Evolutionary conservation across 1,139 yeast genomes (phyloP), one percentile per base, ranked within the genome.

Genomic region (Taphrina communis): DNA sequence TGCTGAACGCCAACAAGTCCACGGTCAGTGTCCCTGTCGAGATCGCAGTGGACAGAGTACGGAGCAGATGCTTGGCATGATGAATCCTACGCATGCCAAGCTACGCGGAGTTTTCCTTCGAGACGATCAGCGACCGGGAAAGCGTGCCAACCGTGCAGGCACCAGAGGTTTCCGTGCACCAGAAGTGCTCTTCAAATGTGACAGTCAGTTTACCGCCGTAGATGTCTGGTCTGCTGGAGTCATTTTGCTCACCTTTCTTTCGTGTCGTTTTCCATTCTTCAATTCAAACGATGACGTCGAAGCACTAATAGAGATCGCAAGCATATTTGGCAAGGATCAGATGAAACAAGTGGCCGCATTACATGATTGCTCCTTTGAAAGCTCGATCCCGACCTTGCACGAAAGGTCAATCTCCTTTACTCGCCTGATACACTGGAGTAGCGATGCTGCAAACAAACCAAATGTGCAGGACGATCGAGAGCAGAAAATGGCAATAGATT

Each of bases 161-260:
- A 95, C 99, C 0, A 84, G 99, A 74, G 98, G 98, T 0, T 92
- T 92, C 76, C 83, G 98, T 73, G 97, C 98, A 0, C 97, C 97
- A 0, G 98, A 92, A 77, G 97, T 92, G 1, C 80, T 93, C 70
- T 84, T 92, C 78, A 91, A 91, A 77, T 92, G 98, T 78, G 86
- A 90, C 1, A 87, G 89, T 71, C 98, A 93, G 79, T 83, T 89
- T 8, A 85, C 90, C 46, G 69, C 88, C 76, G 85, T 92, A 53
- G 97, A 92, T 77, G 85, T 91, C 17, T 92, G 97, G 97, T 88
- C 97, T 1, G 96, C 93, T 0, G 97, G 97, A 1, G 90, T 92
- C 4, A 89, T 91, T 73, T 84, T 92, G 39, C 80, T 92, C 70
- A 88, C 96, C 59, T 81, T 92, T 68, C 77, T 92, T 48, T 77